Base-by-base conservation (phyloP, 257 asterid genomes). In the Primulina eburnea region DNA sequence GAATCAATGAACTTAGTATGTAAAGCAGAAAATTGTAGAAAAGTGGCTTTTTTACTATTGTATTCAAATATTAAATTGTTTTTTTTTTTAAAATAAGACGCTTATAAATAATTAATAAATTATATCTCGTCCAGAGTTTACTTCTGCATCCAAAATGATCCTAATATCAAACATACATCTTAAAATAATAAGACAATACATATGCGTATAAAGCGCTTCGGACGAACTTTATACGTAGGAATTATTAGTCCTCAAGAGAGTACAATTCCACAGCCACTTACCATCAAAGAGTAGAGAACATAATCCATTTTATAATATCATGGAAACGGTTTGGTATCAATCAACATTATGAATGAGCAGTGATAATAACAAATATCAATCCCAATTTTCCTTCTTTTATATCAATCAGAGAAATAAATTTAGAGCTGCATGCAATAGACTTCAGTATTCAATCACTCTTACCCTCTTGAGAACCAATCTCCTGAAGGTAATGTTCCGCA, bases 401-500 rank as follows among this genome's bases (percentile, higher is more conserved):
- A 65, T 21, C 57, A 65, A 62, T 57, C 68, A 70, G 73, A 62
- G 40, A 38, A 37, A 73, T 30, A 62, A 65, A 78, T 17, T 62
- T 40, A 71, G 24, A 52, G 56, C 70, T 56, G 68, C 76, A 78
- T 71, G 76, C 74, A 76, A 30, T 26, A 58, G 71, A 80, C 75
- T 79, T 75, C 75, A 63, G 72, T 69, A 52, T 70, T 92, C 88
- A 92, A 78, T 92, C 97, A 71, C 92, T 88, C 96, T 88, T 92
- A 77, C 95, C 98, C 90, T 79, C 92, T 80, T 88, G 97, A 26
- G 95, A 67, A 72, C 92, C 92, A 68, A 86, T 82, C 72, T 83
- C 97, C 75, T 92, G 98, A 79, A 92, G 88, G 82, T 87, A 92
- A 79, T 92, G 98, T 79, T 92, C 97, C 24, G 98, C 98, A 79